Base-by-base conservation (phyloP, 1,284 basidiomycete species). In the Takashimella koratensis region DNA sequence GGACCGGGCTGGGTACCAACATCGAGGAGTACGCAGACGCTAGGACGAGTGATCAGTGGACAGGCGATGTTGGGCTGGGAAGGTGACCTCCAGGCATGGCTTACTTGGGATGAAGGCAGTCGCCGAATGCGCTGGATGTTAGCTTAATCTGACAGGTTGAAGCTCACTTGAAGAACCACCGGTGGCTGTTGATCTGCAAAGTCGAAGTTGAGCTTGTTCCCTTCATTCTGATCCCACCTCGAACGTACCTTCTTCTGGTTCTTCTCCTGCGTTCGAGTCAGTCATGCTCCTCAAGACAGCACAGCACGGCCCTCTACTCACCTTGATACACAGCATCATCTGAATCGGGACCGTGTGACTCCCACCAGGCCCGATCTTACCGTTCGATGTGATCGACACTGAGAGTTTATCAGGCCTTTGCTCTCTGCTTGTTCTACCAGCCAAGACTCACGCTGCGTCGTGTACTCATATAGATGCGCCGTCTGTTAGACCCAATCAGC, bases 391-490 rank as follows among this genome's bases (percentile, higher is more conserved):
- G 47, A 95, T 84, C 47, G 86, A 90, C 53, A 94, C 88, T 90
- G 65, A 1, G n/a, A n/a, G 54, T 53, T 47, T 47, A 57, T 51
- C 54, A 21, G 53, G 39, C 51, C 47, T 40, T 26, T 36, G 10
- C 30, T 36, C 30, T 36, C 30, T 36, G 10, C 30, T 36, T 36
- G 8, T 30, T 40, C 39, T 24, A 11, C 16, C 2, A 2, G 5
- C 26, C 16, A 39, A 27, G 11, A 77, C 85, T 65, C 64, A 89
- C 87, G 83, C 72, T 92, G 90, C 0, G 89, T 87, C 3, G 90
- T 94, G 76, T 92, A 93, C 76, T 98, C 94, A 78, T 94, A 97
- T 52, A 98, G 85, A 74, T 98, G 93, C 0, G 93, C 93, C 1
- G 85, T 83, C 68, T 73, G 45, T 5, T 10, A 27, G 13, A 39